A percentile compares a stretch with the other conserved stretches of the same genome.
These are phyloP conservation scores for Tricholoma bakamatsutake DNA, from an alignment of 768 basidiomycete species.

Conservation along the genomic window DNA sequence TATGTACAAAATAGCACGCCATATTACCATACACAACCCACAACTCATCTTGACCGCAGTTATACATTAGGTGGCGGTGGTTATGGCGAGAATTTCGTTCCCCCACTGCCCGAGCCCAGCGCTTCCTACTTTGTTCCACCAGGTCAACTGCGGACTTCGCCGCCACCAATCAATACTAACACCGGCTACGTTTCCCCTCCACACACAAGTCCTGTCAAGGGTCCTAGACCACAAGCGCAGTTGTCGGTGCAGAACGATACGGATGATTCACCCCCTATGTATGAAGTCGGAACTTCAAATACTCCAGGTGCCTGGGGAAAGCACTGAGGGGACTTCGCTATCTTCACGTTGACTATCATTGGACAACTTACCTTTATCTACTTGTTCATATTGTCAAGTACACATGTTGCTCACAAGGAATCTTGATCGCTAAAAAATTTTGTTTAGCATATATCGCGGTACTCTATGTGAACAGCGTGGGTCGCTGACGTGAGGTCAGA, in stretches of 20 bases:
- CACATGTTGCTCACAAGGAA: not conserved
- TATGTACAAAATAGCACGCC: slow-evolving; percentile 22
- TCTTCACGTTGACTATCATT: too few relatives aligned
- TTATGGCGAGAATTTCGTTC: slow-evolving; percentile 28
- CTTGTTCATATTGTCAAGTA: not conserved
- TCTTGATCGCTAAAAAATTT: not conserved
- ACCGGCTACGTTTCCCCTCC: slow-evolving; percentile 15
- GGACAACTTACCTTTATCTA: not conserved
- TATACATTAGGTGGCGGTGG: slow-evolving; percentile 51
- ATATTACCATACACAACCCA: slow-evolving; percentile 18
- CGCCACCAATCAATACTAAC: slow-evolving; percentile 35
- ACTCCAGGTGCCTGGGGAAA: slow-evolving; percentile 51
- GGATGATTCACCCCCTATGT: slow-evolving; percentile 60
- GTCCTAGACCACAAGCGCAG: slow-evolving; percentile 33
- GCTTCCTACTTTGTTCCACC: slow-evolving; percentile 19
- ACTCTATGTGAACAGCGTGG: not conserved
- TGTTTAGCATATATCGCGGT: too few relatives aligned
- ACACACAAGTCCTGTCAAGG: slow-evolving; percentile 35
- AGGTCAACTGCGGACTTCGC: slow-evolving; percentile 19
- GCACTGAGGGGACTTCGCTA: slow-evolving; percentile 16
- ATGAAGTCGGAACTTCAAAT: slow-evolving; percentile 49
- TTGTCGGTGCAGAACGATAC: slow-evolving; percentile 23
- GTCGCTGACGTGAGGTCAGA: not conserved
- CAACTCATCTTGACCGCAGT: slow-evolving; percentile 35
- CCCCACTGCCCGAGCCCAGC: slow-evolving; percentile 26